Evolutionary conservation across 2,329 filamentous ascomycete genomes (phyloP).

Genomic region (Xylaria polymorpha): DNA sequence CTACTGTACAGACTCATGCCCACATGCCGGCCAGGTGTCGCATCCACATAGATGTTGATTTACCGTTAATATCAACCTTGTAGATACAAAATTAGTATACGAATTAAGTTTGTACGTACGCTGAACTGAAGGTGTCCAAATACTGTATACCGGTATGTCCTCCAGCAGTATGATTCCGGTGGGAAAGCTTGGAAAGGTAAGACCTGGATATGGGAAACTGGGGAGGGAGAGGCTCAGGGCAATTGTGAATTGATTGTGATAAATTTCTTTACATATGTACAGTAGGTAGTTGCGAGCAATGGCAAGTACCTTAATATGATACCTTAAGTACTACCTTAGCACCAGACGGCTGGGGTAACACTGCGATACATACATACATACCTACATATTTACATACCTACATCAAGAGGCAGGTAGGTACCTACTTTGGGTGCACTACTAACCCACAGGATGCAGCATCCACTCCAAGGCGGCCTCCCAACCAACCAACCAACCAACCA

Average conservation of each 20-base stretch:
- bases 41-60: background rate
- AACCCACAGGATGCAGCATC: background rate
- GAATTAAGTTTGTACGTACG: too few species aligned
- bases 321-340: too few species aligned
- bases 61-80: background rate
- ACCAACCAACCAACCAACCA: background rate
- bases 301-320: too few species aligned
- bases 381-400: too few species aligned
- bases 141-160: too few species aligned
- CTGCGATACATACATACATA: too few species aligned
- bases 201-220: background rate
- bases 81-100: background rate
- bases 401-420: too few species aligned
- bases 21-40: background rate
- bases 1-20: background rate
- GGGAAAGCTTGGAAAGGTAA: background rate
- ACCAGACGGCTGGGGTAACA: too few species aligned
- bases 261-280: too few species aligned
- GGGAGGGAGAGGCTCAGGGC: background rate
- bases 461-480: background rate
- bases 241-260: background rate
- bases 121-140: too few species aligned
- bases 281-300: too few species aligned
- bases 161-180: too few species aligned
- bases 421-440: background rate